A percentile compares a stretch with the other conserved stretches of the same genome.
Conservation (phyloP, 768 basidiomycete species). For the Trametes elegans region DNA sequence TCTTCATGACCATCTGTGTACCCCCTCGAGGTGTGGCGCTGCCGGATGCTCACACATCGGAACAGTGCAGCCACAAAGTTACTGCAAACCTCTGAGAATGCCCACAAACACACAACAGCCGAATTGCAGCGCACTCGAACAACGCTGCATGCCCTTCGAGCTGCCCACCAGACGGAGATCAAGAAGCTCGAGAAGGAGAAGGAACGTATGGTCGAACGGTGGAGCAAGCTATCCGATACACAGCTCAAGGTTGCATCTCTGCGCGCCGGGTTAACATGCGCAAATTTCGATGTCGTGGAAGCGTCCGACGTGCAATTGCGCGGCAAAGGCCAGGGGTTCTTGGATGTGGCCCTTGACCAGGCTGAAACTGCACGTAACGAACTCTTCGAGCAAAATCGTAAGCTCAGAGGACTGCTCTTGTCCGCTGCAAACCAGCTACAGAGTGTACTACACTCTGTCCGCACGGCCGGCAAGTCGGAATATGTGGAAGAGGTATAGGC, state of each 20-base stretch:
- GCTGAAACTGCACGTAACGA: slow-evolving; percentile 64
- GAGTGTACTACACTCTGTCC: slow-evolving; percentile 48
- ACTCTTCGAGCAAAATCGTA: slow-evolving; percentile 62
- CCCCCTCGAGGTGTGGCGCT: background rate
- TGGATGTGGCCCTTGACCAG: slow-evolving; percentile 70
- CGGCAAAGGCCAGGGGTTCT: slow-evolving; percentile 51
- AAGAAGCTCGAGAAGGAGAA: slow-evolving; percentile 82
- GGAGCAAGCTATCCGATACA: slow-evolving; percentile 66
- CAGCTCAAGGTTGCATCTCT: slow-evolving; percentile 56
- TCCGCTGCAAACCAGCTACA: slow-evolving; percentile 66
- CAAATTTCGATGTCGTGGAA: slow-evolving; percentile 30
- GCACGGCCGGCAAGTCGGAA: slow-evolving; percentile 35
- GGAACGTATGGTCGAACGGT: slow-evolving; percentile 71
- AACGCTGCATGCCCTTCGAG: slow-evolving; percentile 63
- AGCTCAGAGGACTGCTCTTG: slow-evolving; percentile 58
- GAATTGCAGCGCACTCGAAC: slow-evolving; percentile 76
- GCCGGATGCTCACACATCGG: background rate
- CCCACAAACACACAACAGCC: slow-evolving; percentile 66
- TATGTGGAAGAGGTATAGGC: slow-evolving; percentile 47
- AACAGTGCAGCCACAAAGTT: slow-evolving; percentile 47
- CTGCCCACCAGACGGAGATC: slow-evolving; percentile 65
- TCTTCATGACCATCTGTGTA: no score
- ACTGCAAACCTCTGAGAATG: slow-evolving; percentile 56
- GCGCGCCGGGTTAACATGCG: slow-evolving; percentile 41
- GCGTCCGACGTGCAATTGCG: slow-evolving; percentile 37